Conservation (phyloP, 164 flowering plant species). For the Hamamelis virginiana region DNA sequence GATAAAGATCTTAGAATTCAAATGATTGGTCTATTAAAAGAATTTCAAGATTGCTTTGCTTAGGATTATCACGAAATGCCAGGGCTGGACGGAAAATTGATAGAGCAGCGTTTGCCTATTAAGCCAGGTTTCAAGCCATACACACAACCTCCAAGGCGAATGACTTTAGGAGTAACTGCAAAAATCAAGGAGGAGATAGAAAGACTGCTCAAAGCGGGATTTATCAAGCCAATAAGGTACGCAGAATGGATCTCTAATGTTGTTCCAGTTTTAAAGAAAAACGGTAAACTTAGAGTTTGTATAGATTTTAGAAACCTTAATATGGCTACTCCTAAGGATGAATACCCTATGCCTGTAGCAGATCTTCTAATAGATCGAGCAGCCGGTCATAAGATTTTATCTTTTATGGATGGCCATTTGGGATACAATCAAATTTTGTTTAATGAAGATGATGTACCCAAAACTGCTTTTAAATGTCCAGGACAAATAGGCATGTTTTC, state of each 20-base stretch:
- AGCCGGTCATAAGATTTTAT: neutral
- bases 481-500: neutral
- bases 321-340: neutral
- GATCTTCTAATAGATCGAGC: neutral
- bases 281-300: neutral
- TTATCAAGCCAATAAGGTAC: neutral
- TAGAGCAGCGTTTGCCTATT: neutral
- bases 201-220: neutral
- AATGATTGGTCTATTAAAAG: neutral
- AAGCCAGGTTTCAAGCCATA: neutral
- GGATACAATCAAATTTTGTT: neutral
- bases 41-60: neutral
- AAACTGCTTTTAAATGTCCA: neutral
- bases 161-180: neutral
- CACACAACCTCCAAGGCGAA: neutral
- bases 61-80: neutral
- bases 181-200: neutral
- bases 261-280: neutral
- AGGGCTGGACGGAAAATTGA: neutral
- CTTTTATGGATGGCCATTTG: neutral
- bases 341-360: neutral
- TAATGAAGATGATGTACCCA: neutral
- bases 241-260: neutral
- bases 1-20: neutral
- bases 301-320: neutral